Conservation (phyloP, 2,329 filamentous ascomycete genomes). For the Malbranchea cinnamomea region DNA sequence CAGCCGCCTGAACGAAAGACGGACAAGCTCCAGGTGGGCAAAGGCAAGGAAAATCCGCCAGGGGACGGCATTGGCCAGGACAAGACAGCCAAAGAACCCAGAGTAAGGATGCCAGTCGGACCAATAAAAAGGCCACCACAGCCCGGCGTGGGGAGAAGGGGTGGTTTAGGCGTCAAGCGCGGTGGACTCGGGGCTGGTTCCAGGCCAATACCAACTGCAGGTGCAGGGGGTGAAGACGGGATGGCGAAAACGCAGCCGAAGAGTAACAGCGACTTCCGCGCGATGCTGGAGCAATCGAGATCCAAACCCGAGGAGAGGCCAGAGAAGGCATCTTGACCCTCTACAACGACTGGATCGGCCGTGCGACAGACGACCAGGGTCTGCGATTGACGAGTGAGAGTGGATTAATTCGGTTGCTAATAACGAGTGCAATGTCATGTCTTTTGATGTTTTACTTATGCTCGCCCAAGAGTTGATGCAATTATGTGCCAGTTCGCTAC, state of each 20-base stretch:
- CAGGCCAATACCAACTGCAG: constrained; percentile 9
- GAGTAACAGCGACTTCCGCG: constrained; percentile 44
- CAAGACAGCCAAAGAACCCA: no score
- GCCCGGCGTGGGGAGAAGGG: constrained; percentile 29
- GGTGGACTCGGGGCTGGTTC: not conserved
- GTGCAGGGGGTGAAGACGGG: constrained; percentile 12
- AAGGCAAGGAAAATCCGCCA: constrained; percentile 20
- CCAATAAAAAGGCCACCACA: constrained; percentile 33
- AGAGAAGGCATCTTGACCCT: no score
- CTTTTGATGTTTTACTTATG: no score
- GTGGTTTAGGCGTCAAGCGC: constrained; percentile 35
- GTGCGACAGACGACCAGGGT: no score
- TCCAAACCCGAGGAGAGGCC: constrained; percentile 11
- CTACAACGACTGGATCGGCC: no score
- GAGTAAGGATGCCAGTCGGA: no score
- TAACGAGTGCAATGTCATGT: no score
- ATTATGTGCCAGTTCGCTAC: no score
- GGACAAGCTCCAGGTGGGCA: constrained; percentile 25
- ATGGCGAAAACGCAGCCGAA: constrained; percentile 20
- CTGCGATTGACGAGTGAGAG: no score
- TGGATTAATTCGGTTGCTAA: no score
- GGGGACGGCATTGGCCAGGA: constrained; percentile 7
- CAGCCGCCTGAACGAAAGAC: constrained; percentile 27
- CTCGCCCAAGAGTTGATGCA: no score
- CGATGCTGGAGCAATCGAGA: constrained; percentile 30